These are phyloP conservation scores for Paraphysoderma sedebokerense DNA, from an alignment of 371 early-diverging fungal genomes.

Conservation along the genomic window DNA sequence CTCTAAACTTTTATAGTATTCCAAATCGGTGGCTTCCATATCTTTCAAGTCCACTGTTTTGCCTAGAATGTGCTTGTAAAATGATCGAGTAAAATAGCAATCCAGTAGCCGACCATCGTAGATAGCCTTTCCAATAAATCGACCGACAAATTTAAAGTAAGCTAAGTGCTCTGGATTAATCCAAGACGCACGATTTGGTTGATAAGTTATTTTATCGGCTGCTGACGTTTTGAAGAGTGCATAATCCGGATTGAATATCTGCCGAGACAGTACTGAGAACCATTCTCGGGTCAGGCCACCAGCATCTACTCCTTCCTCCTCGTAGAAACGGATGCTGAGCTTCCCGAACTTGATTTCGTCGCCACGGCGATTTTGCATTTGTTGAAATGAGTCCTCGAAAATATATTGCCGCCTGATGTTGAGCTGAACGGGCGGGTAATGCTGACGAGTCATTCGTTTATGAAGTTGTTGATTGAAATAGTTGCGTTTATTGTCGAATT, in stretches of 20 bases:
- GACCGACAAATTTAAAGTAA: slow-evolving; percentile 97
- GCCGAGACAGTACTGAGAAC: slow-evolving; percentile 88
- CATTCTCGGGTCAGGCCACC: slow-evolving; percentile 98
- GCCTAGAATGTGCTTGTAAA: slow-evolving; percentile 93
- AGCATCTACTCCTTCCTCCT: slow-evolving; percentile 97
- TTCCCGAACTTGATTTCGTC: slow-evolving; percentile 87
- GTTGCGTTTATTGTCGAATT: slow-evolving; percentile 97
- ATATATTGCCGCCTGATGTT: slow-evolving; percentile 86
- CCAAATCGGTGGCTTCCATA: slow-evolving; percentile 93
- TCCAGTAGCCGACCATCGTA: slow-evolving; percentile 89
- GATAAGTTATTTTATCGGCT: slow-evolving; percentile 87
- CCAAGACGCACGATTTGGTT: slow-evolving; percentile 87
- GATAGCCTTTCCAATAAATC: slow-evolving; percentile 97
- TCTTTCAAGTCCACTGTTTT: slow-evolving; percentile 85
- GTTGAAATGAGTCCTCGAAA: slow-evolving; percentile 93
- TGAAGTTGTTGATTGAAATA: slow-evolving; percentile 90
- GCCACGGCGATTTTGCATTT: slow-evolving; percentile 73
- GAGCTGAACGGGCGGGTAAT: slow-evolving; percentile 51
- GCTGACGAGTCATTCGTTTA: slow-evolving; percentile 52
- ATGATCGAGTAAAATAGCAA: slow-evolving; percentile 93
- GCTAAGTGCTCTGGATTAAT: slow-evolving; percentile 91
- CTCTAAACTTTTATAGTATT: slow-evolving; percentile 89
- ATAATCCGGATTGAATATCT: slow-evolving; percentile 98
- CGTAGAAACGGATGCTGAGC: slow-evolving; percentile 83
- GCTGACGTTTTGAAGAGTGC: slow-evolving; percentile 94